A percentile compares a stretch with the other conserved stretches of the same genome.
Conservation (phyloP, 2,329 filamentous ascomycete genomes). For the Polychaeton citri region DNA sequence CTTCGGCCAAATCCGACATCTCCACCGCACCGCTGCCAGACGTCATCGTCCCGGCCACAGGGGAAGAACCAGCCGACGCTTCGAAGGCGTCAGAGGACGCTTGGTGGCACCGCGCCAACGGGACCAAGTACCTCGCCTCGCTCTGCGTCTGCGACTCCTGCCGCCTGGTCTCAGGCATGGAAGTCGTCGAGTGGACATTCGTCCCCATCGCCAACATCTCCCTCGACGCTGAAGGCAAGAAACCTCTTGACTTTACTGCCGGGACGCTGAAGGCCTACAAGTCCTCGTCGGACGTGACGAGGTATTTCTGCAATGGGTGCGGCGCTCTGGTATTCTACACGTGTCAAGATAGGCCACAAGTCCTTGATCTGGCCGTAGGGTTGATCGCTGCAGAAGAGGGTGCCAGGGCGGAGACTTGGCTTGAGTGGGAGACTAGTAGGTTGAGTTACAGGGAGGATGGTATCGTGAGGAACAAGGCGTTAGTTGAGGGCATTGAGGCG, state of each 20-base stretch:
- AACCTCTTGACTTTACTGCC: conserved; percentile 19
- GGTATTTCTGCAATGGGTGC: conserved; percentile 50
- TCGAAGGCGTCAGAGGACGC: conserved; percentile 37
- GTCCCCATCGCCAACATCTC: conserved; percentile 46
- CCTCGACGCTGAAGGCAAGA: conserved; percentile 15
- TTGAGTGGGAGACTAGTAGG: conserved; percentile 47
- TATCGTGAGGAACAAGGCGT: conserved; percentile 8
- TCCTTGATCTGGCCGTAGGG: conserved; percentile 53
- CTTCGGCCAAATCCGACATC: conserved; percentile 32
- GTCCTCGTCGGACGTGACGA: conserved; percentile 40
- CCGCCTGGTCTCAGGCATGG: conserved; percentile 46
- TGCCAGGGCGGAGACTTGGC: conserved; percentile 42
- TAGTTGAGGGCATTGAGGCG: conserved; percentile 11
- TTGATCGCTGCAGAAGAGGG: conserved; percentile 37
- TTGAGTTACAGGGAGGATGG: conserved; percentile 49
- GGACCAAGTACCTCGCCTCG: conserved; percentile 44
- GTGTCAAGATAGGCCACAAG: conserved; percentile 35
- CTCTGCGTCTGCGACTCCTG: conserved; percentile 51
- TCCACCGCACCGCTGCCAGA: conserved; percentile 41
- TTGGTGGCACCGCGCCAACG: conserved; percentile 44
- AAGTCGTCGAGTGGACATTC: conserved; percentile 55
- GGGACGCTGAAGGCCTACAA: conserved; percentile 39
- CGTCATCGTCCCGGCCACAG: conserved; percentile 36
- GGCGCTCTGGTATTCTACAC: conserved; percentile 55
- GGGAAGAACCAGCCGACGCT: conserved; percentile 6